Evolutionary conservation across 441 rosid species (phyloP).

Genomic region (Viola pubescens): DNA sequence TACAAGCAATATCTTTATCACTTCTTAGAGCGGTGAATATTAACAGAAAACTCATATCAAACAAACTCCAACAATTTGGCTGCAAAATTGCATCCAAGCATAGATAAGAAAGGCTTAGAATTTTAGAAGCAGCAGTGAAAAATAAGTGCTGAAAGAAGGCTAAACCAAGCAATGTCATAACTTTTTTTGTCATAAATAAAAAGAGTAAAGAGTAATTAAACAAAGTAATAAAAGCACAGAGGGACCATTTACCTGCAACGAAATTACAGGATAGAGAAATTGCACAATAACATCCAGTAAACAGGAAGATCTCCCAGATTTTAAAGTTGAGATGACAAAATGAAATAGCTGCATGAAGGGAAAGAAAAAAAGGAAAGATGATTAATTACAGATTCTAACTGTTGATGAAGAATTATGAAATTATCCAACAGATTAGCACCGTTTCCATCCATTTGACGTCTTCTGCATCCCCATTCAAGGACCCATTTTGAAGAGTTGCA

Average conservation of each 20-base stretch:
- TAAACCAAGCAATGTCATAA: no score
- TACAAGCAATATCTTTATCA: no score
- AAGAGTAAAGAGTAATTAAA: constrained; percentile 8
- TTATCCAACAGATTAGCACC: constrained; percentile 38
- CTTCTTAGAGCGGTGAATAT: no score
- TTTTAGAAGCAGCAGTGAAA: no score
- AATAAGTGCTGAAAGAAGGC: no score
- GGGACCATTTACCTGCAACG: constrained; percentile 65
- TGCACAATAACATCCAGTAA: constrained; percentile 72
- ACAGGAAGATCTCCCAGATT: constrained; percentile 94
- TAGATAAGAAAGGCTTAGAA: no score
- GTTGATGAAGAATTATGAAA: constrained; percentile 6
- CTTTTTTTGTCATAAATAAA: background rate
- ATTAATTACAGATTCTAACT: constrained; percentile 14
- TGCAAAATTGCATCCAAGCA: no score
- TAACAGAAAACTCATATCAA: no score
- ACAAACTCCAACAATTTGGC: no score
- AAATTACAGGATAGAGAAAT: constrained; percentile 78
- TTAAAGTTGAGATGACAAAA: constrained; percentile 78
- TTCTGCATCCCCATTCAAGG: constrained; percentile 48
- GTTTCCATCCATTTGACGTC: constrained; percentile 99
- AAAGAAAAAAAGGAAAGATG: constrained; percentile 2
- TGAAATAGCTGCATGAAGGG: constrained; percentile 61
- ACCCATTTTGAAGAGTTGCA: constrained; percentile 41
- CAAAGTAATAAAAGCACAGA: constrained; percentile 7